Evolutionary conservation across 2,329 filamentous ascomycete species (phyloP), one percentile per base, ranked within the genome.

Genomic region (Ophiostoma tasmaniense): DNA sequence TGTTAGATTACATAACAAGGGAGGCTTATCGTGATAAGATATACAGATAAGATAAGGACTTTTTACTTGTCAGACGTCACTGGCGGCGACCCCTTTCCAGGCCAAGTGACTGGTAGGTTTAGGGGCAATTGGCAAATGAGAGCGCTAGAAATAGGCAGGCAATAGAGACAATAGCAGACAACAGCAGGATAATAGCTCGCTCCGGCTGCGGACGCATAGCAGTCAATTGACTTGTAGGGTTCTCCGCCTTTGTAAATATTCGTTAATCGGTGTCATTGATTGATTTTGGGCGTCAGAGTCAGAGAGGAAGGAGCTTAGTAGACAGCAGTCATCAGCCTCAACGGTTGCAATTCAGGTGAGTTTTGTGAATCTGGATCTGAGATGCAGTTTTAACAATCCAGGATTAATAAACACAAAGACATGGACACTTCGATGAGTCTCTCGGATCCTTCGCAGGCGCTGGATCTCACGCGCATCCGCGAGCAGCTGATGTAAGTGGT

Each of bases 341-440:
- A 11, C 22, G 50, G 50, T 14, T 28, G 22, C 50, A 55, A 17
- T 6, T n/a, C 8, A n/a, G 2, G 42, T 45, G 42, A n/a, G 17
- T 8, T 20, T 17, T 1, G 17, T 2, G 5, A 45, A 10, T n/a
- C 1, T 45, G 20, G 20, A 20, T 6, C 7, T n/a, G 6, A 6
- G 7, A 5, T 4, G 17, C 2, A 14, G 20, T 45, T 20, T 17
- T 45, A n/a, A 45, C 20, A 8, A 1, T n/a, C 6, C 4, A 45
- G 5, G n/a, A 17, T 20, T 7, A n/a, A 7, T n/a, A n/a, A 42
- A 7, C 20, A 45, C 3, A 14, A 25, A 52, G 64, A 64, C 68
- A 99, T 99, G 95, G 95, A 99, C 78, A 85, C 91, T 22, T 87
- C 92, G 65, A 92, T 98, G 76, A 93, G 97, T 78, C 87, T 97